Conservation (phyloP, 345 rosid species). For the Arabidopsis suecica region DNA sequence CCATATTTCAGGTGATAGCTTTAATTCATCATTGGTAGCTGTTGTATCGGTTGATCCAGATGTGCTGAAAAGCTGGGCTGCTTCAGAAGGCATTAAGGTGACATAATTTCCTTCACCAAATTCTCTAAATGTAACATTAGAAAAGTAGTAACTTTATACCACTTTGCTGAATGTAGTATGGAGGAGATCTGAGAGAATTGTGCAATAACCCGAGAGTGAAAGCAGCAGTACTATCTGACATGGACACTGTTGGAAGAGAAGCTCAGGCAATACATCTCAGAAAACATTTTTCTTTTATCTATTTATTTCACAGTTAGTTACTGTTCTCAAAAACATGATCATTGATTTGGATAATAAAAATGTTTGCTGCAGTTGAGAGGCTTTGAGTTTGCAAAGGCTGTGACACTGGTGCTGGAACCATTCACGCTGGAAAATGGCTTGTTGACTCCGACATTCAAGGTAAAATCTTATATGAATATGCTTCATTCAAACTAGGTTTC, state of each 20-base stretch:
- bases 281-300: background rate
- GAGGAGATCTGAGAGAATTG: constrained; percentile 65
- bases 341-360: constrained; percentile 6
- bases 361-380: constrained; percentile 61
- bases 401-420: constrained; percentile 84
- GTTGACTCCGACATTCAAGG: constrained; percentile 96
- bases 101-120: constrained; percentile 22
- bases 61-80: constrained; percentile 80
- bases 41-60: constrained; percentile 87
- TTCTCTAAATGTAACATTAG: constrained; percentile 8
- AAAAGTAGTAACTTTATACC: constrained; percentile 17
- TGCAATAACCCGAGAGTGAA: constrained; percentile 72
- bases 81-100: constrained; percentile 86
- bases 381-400: constrained; percentile 91
- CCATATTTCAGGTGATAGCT: constrained; percentile 81
- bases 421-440: constrained; percentile 85
- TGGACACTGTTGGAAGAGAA: constrained; percentile 88
- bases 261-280: constrained; percentile 68
- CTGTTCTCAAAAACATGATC: background rate
- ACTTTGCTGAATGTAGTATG: constrained; percentile 51
- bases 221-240: constrained; percentile 78
- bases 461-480: constrained; percentile 11
- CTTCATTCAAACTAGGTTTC: too few species aligned
- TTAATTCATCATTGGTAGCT: constrained; percentile 86
- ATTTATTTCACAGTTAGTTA: background rate